Conservation (phyloP, 768 basidiomycete genomes). For the Vararia minispora region DNA sequence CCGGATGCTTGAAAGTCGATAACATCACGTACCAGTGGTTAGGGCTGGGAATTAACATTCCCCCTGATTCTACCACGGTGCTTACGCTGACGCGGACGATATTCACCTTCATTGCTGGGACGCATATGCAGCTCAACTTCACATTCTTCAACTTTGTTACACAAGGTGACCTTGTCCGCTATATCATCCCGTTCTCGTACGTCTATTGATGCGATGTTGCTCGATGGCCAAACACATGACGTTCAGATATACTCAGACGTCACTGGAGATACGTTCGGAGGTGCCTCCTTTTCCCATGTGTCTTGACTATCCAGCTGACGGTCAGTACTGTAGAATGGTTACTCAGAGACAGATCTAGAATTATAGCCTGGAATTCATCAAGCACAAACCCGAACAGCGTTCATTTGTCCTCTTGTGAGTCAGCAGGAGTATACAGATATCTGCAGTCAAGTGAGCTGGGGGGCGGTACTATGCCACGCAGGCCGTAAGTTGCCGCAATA, state of each 20-base stretch:
- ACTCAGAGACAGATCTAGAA: neutral
- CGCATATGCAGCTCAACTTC: slow-evolving; percentile 16
- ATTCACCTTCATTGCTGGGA: neutral
- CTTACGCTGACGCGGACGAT: slow-evolving; percentile 4
- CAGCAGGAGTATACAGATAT: neutral
- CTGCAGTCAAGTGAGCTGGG: neutral
- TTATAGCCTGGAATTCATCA: neutral
- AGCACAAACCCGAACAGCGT: neutral
- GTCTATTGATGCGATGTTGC: slow-evolving; percentile 9
- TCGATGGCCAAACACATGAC: slow-evolving; percentile 13
- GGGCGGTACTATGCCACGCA: neutral
- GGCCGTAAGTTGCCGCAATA: neutral
- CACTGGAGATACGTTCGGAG: slow-evolving; percentile 10
- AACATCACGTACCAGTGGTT: too few species aligned
- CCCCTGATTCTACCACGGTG: too few species aligned
- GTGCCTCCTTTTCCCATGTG: neutral
- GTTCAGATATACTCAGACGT: slow-evolving; percentile 20
- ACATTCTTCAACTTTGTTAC: slow-evolving; percentile 19
- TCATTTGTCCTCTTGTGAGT: neutral
- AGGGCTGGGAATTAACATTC: too few species aligned
- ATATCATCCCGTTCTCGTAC: slow-evolving; percentile 20
- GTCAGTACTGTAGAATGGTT: neutral
- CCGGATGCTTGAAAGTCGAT: too few species aligned
- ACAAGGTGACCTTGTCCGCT: slow-evolving; percentile 14
- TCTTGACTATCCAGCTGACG: too few species aligned